These are phyloP conservation scores for Fusarium sp. DNA, from an alignment of 2,329 filamentous ascomycete species.

Conservation along the genomic window DNA sequence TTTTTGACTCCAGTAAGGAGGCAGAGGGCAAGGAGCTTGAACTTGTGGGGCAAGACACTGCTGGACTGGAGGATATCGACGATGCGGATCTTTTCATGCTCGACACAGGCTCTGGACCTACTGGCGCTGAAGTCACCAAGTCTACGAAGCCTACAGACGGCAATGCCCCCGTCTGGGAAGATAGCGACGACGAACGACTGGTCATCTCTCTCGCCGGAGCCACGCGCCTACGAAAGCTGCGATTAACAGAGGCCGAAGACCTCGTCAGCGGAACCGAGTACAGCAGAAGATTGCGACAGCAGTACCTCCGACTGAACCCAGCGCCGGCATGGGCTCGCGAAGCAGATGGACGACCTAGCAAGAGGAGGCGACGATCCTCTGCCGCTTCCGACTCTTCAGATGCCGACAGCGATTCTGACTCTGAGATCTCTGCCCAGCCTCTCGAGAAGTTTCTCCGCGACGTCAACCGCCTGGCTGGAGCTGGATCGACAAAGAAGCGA, in stretches of 20 bases:
- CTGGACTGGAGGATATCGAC: slow-evolving; percentile 71
- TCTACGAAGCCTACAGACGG: slow-evolving; percentile 40
- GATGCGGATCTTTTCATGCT: slow-evolving; percentile 90
- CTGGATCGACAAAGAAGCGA: slow-evolving; percentile 67
- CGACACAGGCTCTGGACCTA: slow-evolving; percentile 70
- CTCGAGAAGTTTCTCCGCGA: slow-evolving; percentile 84
- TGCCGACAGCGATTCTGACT: slow-evolving; percentile 69
- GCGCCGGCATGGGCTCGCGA: slow-evolving; percentile 70
- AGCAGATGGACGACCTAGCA: slow-evolving; percentile 61
- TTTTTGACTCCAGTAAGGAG: slow-evolving; percentile 47
- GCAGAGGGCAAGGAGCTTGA: slow-evolving; percentile 48
- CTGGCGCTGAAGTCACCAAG: slow-evolving; percentile 48
- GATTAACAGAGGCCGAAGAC: slow-evolving; percentile 85
- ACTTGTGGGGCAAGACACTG: slow-evolving; percentile 57
- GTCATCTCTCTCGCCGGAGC: slow-evolving; percentile 83
- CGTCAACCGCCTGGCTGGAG: slow-evolving; percentile 72
- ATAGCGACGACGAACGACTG: slow-evolving; percentile 94
- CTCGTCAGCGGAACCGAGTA: slow-evolving; percentile 90
- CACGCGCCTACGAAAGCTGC: slow-evolving; percentile 83
- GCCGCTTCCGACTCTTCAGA: slow-evolving; percentile 63
- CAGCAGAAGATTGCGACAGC: slow-evolving; percentile 79
- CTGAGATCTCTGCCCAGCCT: slow-evolving; percentile 76
- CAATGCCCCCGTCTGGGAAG: slow-evolving; percentile 81
- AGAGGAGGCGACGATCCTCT: slow-evolving; percentile 64
- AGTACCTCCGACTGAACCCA: slow-evolving; percentile 74